A percentile compares a stretch with the other conserved stretches of the same genome.
phyloP scores from a whole-genome alignment of 2,329 filamentous ascomycete species.

The Talaromyces sp. region DNA sequence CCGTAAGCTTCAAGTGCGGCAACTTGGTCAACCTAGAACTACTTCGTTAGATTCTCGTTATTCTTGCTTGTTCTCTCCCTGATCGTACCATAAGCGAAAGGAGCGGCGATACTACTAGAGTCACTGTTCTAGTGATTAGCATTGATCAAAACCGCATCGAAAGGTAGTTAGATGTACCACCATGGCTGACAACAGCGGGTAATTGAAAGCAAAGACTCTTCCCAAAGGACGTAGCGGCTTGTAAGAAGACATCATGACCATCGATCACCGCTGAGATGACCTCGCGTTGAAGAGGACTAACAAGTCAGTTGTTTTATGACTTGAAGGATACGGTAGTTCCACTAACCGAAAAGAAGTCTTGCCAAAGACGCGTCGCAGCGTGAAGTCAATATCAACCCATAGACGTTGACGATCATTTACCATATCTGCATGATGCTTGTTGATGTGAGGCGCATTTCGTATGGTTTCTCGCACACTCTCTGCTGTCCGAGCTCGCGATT shows the following conservation, averaged over 20 bases:
- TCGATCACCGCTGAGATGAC: slow-evolving; percentile 77
- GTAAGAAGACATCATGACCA: slow-evolving; percentile 85
- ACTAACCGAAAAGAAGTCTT: slow-evolving; percentile 65
- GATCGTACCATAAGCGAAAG: slow-evolving; percentile 73
- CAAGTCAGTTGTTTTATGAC: not conserved
- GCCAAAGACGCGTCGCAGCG: slow-evolving; percentile 66
- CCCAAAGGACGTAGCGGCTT: slow-evolving; percentile 70
- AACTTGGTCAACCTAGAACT: slow-evolving; percentile 82
- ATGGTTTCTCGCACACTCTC: not conserved
- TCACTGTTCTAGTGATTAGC: slow-evolving; percentile 51
- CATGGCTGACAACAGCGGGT: slow-evolving; percentile 79
- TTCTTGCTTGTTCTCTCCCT: not conserved
- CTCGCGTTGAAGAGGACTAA: slow-evolving; percentile 75
- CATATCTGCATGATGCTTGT: slow-evolving; percentile 27
- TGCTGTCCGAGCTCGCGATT: not conserved
- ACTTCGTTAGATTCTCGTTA: not conserved
- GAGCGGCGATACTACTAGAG: slow-evolving; percentile 82
- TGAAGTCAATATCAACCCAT: slow-evolving; percentile 64
- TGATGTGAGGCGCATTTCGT: not conserved
- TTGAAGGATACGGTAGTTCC: not conserved
- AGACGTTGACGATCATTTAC: slow-evolving; percentile 21
- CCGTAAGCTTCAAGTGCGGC: slow-evolving; percentile 67
- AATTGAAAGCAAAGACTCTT: slow-evolving; percentile 93
- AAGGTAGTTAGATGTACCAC: slow-evolving; percentile 59
- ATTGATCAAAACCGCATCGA: not conserved